A percentile compares a stretch with the other conserved stretches of the same genome.
These are phyloP conservation scores for Lactarius deliciosus DNA, from an alignment of 768 basidiomycete genomes.

Conservation along the genomic window DNA sequence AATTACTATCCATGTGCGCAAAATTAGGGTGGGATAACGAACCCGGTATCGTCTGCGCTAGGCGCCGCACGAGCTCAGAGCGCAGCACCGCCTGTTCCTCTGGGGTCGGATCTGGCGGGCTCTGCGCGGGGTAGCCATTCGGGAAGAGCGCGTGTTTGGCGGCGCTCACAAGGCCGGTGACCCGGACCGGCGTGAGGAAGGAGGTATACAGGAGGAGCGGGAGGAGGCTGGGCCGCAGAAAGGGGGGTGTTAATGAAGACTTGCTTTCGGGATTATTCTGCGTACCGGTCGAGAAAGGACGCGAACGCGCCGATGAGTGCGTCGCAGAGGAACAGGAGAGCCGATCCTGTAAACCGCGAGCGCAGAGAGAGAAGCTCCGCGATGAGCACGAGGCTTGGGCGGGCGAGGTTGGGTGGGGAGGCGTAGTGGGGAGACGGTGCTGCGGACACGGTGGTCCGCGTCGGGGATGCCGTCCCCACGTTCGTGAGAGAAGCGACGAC, in stretches of 20 bases:
- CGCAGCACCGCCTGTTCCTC: conserved; percentile 72
- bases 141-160: conserved; percentile 81
- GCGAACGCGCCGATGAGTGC: conserved; percentile 49
- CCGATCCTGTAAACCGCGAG: conserved; percentile 49
- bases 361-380: conserved; percentile 50
- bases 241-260: neutral
- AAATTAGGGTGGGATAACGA: conserved; percentile 20
- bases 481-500: neutral
- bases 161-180: conserved; percentile 53
- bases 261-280: neutral
- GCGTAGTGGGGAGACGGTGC: neutral
- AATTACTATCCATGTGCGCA: neutral
- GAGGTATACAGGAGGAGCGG: conserved; percentile 61
- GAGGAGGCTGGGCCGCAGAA: conserved; percentile 57
- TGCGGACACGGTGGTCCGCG: neutral
- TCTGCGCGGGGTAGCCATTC: conserved; percentile 78
- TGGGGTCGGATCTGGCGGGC: conserved; percentile 68
- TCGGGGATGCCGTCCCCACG: neutral
- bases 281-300: conserved; percentile 61
- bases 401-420: conserved; percentile 40
- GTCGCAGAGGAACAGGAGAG: conserved; percentile 46
- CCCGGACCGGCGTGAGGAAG: conserved; percentile 50
- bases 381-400: conserved; percentile 46
- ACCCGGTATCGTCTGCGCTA: conserved; percentile 49
- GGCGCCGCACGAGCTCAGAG: conserved; percentile 39